Evolutionary conservation across 352 stramenopile genomes (phyloP), one percentile per base, ranked within the genome.

Genomic region (Phytophthora megakarya): DNA sequence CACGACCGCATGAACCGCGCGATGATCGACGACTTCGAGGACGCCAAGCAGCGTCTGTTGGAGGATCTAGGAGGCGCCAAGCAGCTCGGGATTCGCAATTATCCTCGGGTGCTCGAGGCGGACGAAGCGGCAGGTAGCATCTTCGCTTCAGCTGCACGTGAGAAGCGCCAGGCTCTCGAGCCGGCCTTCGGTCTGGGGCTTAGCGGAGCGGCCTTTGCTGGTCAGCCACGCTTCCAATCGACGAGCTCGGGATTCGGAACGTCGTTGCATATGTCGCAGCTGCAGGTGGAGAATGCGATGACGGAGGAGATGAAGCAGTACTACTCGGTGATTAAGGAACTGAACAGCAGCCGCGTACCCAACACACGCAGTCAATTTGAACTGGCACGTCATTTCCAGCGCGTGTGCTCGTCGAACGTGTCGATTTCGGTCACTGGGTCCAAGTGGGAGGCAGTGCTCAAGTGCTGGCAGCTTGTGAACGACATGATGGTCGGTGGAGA

Each of bases 11-110:
- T 92, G 80, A 92, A 93, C 70, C 81, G 88, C 28, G 80, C 86
- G 26, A 90, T 95, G 76, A 92, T 92, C 60, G 83, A 93, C 61
- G 86, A 95, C 61, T 95, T 93, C 71, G 84, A 95, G 44, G 46
- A 68, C 15, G 76, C 81, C 43, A 95, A 93, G 63, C 73, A 91
- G 66, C 78, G 81, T 15, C 72, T 95, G 10, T 63, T 95, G 18
- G 81, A 93, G 28, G 76, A 89, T 23, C 61, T 95, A 25, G 82
- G 85, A 5, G 78, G 81, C 28, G 70, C 81, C 35, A 89, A 87
- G 61, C 70, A 86, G 49, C 73, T 90, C 42, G 84, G 84, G 16
- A 80, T 90, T 44, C 69, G 73, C 51, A 91, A 89, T 55, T 93
- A 93, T 65, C 79, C 84, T n/a, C 78, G 78, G 28, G 65, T 89